Evolutionary conservation across 2,329 filamentous ascomycete species (phyloP).

Genomic region (Periconia sp.): DNA sequence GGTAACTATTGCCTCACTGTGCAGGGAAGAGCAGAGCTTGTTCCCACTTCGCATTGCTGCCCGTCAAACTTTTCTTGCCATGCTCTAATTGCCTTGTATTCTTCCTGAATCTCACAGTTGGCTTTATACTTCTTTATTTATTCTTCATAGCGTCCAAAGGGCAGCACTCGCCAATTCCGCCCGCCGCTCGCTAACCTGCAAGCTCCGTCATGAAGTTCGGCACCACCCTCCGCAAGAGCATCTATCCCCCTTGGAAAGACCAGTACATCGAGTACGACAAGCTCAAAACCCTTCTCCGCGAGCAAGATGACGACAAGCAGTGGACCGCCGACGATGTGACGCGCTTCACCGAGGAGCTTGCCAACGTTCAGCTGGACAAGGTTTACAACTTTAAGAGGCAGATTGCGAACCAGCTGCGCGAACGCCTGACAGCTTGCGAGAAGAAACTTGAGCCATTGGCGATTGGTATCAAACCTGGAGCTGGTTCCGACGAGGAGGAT

Average conservation of each 20-base stretch:
- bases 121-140: too few relatives aligned
- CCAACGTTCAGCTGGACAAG: slow-evolving; percentile 94
- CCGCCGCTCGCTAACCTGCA: background rate
- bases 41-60: background rate
- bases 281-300: slow-evolving; percentile 85
- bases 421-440: slow-evolving; percentile 73
- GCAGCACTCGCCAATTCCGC: background rate
- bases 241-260: slow-evolving; percentile 86
- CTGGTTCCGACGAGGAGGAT: slow-evolving; percentile 20
- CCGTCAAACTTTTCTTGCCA: background rate
- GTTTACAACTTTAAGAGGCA: slow-evolving; percentile 86
- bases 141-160: background rate
- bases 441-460: slow-evolving; percentile 63
- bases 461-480: slow-evolving; percentile 33
- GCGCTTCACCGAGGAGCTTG: slow-evolving; percentile 89
- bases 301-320: slow-evolving; percentile 60
- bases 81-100: too few relatives aligned
- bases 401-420: slow-evolving; percentile 78
- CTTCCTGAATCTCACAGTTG: too few relatives aligned
- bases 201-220: slow-evolving; percentile 82
- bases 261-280: slow-evolving; percentile 95
- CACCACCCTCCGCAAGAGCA: slow-evolving; percentile 76
- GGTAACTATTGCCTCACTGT: background rate
- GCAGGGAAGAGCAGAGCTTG: background rate
- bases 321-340: slow-evolving; percentile 97